Evolutionary conservation across 2,329 filamentous ascomycete species (phyloP).

Genomic region (Colletotrichum tropicicola): DNA sequence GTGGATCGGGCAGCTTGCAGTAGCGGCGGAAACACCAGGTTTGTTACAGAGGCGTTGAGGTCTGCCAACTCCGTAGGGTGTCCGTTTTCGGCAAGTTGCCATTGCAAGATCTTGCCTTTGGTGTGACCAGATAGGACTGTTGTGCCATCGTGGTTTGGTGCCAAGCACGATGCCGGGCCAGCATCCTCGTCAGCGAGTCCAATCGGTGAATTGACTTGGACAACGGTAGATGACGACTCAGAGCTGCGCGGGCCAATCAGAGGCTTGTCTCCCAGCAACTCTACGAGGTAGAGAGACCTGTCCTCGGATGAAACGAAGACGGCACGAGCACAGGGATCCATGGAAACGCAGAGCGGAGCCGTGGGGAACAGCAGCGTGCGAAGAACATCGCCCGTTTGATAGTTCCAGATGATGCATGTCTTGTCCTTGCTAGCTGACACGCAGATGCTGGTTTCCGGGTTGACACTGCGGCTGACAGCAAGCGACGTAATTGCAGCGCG

Average conservation of each 20-base stretch:
- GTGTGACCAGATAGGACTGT: slow-evolving; percentile 82
- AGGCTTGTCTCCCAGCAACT: slow-evolving; percentile 70
- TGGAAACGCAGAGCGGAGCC: slow-evolving; percentile 74
- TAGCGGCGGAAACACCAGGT: slow-evolving; percentile 77
- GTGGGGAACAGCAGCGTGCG: slow-evolving; percentile 83
- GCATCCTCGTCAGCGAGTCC: slow-evolving; percentile 69
- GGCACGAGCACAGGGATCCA: slow-evolving; percentile 86
- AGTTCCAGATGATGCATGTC: slow-evolving; percentile 93
- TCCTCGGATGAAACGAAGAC: slow-evolving; percentile 85
- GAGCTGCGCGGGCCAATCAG: slow-evolving; percentile 62
- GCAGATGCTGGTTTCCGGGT: slow-evolving; percentile 78
- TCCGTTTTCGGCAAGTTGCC: slow-evolving; percentile 79
- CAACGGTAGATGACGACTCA: slow-evolving; percentile 65
- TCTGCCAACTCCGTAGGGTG: slow-evolving; percentile 74
- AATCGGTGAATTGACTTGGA: slow-evolving; percentile 62
- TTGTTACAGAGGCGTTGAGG: slow-evolving; percentile 84
- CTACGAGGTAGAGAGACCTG: slow-evolving; percentile 80
- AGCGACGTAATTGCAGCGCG: slow-evolving; percentile 76
- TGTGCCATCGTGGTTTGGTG: slow-evolving; percentile 84
- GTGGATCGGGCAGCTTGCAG: slow-evolving; percentile 57
- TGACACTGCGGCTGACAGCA: slow-evolving; percentile 70
- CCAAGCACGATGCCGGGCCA: slow-evolving; percentile 73
- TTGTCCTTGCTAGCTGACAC: slow-evolving; percentile 87
- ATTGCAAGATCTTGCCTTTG: slow-evolving; percentile 80
- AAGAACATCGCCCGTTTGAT: slow-evolving; percentile 78